Evolutionary conservation across 2,329 filamentous ascomycete genomes (phyloP).

Genomic region (Phoma sp.): DNA sequence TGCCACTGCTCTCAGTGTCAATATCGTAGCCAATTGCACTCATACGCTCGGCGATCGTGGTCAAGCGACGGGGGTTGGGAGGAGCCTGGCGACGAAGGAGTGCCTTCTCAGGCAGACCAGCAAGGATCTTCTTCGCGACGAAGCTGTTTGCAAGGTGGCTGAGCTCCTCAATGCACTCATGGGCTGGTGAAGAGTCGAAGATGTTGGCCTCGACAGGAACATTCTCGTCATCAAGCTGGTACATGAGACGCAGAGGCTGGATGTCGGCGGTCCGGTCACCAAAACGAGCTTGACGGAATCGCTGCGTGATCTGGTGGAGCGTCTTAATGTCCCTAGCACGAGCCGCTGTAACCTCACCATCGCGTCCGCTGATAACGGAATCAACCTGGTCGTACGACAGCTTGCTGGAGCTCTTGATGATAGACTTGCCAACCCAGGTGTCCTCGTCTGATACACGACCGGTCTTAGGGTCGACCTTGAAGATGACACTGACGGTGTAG

Average conservation of each 20-base stretch:
- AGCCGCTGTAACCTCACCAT: constrained; percentile 70
- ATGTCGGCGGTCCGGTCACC: constrained; percentile 80
- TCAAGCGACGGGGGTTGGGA: constrained; percentile 86
- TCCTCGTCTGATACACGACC: constrained; percentile 83
- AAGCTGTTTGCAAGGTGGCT: constrained; percentile 91
- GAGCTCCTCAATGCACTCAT: constrained; percentile 94
- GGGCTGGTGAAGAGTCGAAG: constrained; percentile 86
- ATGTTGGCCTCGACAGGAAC: constrained; percentile 96
- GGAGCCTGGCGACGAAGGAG: constrained; percentile 85
- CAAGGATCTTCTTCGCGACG: constrained; percentile 82
- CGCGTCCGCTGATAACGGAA: constrained; percentile 73
- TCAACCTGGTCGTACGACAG: constrained; percentile 87
- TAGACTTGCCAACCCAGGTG: constrained; percentile 90
- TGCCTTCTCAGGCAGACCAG: constrained; percentile 87
- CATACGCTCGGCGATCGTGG: constrained; percentile 94
- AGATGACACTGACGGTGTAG: constrained; percentile 90
- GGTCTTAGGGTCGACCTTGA: constrained; percentile 83
- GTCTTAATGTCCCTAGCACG: constrained; percentile 80
- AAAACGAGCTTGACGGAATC: constrained; percentile 88
- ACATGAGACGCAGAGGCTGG: constrained; percentile 84
- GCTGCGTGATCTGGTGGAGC: constrained; percentile 81
- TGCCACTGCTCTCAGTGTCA: constrained; percentile 86
- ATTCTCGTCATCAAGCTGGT: constrained; percentile 97
- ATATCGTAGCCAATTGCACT: constrained; percentile 87
- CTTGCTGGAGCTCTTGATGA: constrained; percentile 91